Evolutionary conservation across 2,329 filamentous ascomycete genomes (phyloP), one percentile per base, ranked within the genome.

Genomic region (Diaporthe vaccinii): DNA sequence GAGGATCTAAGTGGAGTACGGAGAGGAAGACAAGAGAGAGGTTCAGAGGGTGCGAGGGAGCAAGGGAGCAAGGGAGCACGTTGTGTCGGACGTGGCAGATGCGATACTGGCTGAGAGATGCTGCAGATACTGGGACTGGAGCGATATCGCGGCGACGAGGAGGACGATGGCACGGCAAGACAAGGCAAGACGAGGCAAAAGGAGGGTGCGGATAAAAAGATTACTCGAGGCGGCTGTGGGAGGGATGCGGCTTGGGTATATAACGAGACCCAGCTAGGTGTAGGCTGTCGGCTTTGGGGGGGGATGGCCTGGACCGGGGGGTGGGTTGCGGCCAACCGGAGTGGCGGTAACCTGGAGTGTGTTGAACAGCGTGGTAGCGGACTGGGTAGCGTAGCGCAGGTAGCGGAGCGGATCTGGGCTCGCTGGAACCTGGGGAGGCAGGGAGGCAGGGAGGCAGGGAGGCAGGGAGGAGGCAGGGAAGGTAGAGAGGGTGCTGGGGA

Each of bases 61-160:
- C 62, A 75, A 57, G 58, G 8, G 14, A 5, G 58, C 22, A 49
- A 58, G 55, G 3, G 68, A 71, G 36, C 62, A 75, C 74, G 70
- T 75, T 73, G 39, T 74, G 72, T 65, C 72, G 72, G 74, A 74
- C 74, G 65, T 74, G 72, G 65, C 68, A 73, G 61, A 53, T 51
- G 44, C 41, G 44, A 68, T 68, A 28, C 44, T 51, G 62, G 44
- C 22, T 25, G 62, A 39, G 28, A 36, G 62, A 17, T 68, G 62
- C 62, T 53, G 46, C 46, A 53, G 62, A 51, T 25, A 36, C 62
- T 22, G 49, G 49, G 31, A 31, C 34, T 41, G 65, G 46, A 68
- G 49, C 65, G 49, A 39, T 69, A 41, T 69, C 65, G 34, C 65
- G 65, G 49, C 49, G 65, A 41, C 15, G 49, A 55, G n/a, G 65